Percentiles rank a stretch among this genome's conserved stretches.
Conservation (phyloP, 1,284 basidiomycete species). For the Fomes fomentarius region DNA sequence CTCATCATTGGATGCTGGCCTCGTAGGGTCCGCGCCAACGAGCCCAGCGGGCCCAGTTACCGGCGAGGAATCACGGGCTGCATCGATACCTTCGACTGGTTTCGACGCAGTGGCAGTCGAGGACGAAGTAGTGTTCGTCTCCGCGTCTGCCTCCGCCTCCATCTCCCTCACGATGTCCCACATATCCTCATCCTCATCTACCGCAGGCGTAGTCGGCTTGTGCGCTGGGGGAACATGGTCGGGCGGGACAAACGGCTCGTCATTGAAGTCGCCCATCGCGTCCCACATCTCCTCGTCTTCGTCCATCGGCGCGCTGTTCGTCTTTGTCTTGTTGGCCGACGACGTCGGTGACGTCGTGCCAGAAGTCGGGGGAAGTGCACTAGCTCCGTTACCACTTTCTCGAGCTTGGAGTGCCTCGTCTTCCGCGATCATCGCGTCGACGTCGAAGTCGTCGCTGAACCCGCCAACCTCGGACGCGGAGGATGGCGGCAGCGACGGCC, state of each 20-base stretch:
- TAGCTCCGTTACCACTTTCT: neutral
- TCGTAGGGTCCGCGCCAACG: conserved; percentile 6
- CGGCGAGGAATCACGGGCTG: neutral
- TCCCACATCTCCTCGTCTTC: conserved; percentile 64
- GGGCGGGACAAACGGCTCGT: conserved; percentile 19
- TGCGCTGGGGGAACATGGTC: neutral
- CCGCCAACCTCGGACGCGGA: conserved; percentile 40
- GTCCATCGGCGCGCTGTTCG: conserved; percentile 37
- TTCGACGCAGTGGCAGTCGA: neutral
- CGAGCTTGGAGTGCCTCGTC: conserved; percentile 39
- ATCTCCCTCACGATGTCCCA: conserved; percentile 69
- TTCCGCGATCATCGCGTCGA: conserved; percentile 52
- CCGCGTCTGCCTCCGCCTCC: conserved; percentile 38
- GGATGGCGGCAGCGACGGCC: conserved; percentile 47
- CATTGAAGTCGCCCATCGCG: conserved; percentile 32
- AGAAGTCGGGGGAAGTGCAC: conserved; percentile 5
- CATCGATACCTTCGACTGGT: neutral
- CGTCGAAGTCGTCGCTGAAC: conserved; percentile 56
- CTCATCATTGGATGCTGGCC: conserved; percentile 33
- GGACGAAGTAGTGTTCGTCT: neutral
- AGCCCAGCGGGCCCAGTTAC: neutral
- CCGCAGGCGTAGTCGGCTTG: neutral
- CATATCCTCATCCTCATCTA: conserved; percentile 64
- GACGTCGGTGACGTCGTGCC: conserved; percentile 1
- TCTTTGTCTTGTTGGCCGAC: too few relatives aligned